Percentiles rank a stretch among this genome's conserved stretches.
Conservation (phyloP, 169 alveolate genomes). For the Plasmodium knowlesi region DNA sequence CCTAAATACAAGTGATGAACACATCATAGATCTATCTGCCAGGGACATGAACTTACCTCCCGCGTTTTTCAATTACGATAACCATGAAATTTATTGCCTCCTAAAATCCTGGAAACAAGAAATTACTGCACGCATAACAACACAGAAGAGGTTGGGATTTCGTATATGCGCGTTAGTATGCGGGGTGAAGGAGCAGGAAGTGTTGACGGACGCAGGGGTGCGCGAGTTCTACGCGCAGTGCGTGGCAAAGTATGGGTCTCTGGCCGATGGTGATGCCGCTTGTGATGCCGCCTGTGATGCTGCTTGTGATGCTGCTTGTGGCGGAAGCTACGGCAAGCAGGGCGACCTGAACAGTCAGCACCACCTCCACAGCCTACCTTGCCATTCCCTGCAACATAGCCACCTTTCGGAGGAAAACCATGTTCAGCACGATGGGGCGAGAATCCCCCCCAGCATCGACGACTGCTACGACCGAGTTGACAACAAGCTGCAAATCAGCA, state of each 20-base stretch:
- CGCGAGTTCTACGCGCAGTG: neutral
- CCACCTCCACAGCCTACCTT: no score
- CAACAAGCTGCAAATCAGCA: slow-evolving; percentile 22
- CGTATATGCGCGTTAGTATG: slow-evolving; percentile 58
- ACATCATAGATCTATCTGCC: slow-evolving; percentile 24
- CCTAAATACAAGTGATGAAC: slow-evolving; percentile 28
- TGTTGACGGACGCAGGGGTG: slow-evolving; percentile 18
- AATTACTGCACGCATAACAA: slow-evolving; percentile 43
- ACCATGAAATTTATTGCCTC: slow-evolving; percentile 39
- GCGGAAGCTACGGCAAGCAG: neutral
- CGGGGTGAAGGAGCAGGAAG: neutral
- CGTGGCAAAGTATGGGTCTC: neutral
- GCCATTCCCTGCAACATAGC: no score
- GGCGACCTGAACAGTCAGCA: neutral
- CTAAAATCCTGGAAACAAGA: slow-evolving; percentile 69
- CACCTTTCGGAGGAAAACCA: no score
- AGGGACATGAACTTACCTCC: slow-evolving; percentile 36
- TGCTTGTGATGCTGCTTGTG: neutral
- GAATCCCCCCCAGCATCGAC: neutral
- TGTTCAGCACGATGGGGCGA: neutral
- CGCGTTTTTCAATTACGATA: slow-evolving; percentile 27
- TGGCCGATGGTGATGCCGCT: neutral
- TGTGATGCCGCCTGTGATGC: neutral
- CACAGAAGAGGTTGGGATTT: slow-evolving; percentile 57
- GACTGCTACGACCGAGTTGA: slow-evolving; percentile 36